phyloP scores from a whole-genome alignment of 1,284 basidiomycete genomes.

The Apiotrichum veenhuisii region DNA sequence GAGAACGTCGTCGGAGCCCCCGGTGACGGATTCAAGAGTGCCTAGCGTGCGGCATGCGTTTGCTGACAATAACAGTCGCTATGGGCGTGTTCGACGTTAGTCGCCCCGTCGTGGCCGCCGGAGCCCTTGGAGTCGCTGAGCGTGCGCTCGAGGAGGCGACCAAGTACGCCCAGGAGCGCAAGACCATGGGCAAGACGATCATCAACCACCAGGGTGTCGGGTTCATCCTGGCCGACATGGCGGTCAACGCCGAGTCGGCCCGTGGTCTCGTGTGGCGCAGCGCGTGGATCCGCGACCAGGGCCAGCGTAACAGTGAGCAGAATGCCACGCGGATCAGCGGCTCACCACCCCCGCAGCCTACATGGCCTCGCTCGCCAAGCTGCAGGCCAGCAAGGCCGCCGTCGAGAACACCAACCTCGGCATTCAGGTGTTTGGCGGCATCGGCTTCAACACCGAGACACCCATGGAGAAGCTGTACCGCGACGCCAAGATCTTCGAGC shows the following conservation, averaged over 20 bases:
- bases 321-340: no score
- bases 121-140: conserved; percentile 56
- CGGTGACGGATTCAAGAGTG: conserved; percentile 56
- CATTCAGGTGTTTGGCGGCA: conserved; percentile 52
- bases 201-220: conserved; percentile 57
- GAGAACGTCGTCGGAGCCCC: conserved; percentile 55
- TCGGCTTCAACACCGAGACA: conserved; percentile 56
- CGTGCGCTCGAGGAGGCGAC: conserved; percentile 56
- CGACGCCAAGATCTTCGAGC: conserved; percentile 52
- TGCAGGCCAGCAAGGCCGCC: conserved; percentile 50
- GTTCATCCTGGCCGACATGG: conserved; percentile 59
- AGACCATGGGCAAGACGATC: conserved; percentile 57
- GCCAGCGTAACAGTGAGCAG: conserved; percentile 52
- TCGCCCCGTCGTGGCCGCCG: conserved; percentile 54
- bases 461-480: conserved; percentile 57
- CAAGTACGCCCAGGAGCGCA: conserved; percentile 55
- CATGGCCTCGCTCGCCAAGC: conserved; percentile 57
- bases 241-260: conserved; percentile 53
- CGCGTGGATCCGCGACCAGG: conserved; percentile 54
- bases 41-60: conserved; percentile 2
- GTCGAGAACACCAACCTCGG: conserved; percentile 54
- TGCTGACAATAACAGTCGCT: conserved; percentile 24
- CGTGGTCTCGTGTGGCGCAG: conserved; percentile 55
- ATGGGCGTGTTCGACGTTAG: conserved; percentile 58
- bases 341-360: conserved; percentile 42